Base-by-base conservation (phyloP, 768 basidiomycete genomes). In the Candolleomyces efflorescens region DNA sequence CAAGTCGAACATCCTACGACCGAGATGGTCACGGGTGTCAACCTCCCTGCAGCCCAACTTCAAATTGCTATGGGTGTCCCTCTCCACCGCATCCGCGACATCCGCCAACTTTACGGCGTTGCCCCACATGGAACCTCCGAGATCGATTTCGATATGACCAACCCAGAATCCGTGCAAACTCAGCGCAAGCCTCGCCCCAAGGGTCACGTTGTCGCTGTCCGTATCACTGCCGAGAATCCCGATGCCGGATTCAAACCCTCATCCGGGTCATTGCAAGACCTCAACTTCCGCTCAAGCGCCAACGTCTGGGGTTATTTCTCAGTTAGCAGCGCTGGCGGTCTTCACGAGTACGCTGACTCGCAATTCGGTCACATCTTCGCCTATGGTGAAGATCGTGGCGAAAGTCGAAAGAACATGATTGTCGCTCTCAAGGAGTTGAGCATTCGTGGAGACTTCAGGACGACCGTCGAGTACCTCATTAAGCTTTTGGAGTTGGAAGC, bases 231-330 rank as follows among this genome's bases (percentile, higher is more conserved):
- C 32, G 97, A 99, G 75, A 99, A 99, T 72, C 97, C 97, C 23
- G 97, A 99, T 68, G 97, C 97, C 10, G 97, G 97, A 4, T 99
- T 99, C 82, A 99, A 99, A 74, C 97, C 97, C 0, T 98, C 97
- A 1, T 95, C 93, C 2, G 97, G 97, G 62, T 89, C 91, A 39
- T 79, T 99, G 15, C 97, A 98, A 71, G 97, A 98, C 69, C 91
- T 99, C 64, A 99, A 98, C 74, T 99, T 99, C 87, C 89, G 97
- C 58, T 98, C 95, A 24, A 97, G 91, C 73, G 98, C 94, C 46
- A 99, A 99, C 61, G 97, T 99, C 46, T 99, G 97, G 97, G 97
- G 97, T 60, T 99, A 99, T 77, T 99, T 99, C 81, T 98, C 97
- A 15, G 97, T 99, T 65, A 86, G 85, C 45, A 89, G 89, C 13